phyloP scores from a whole-genome alignment of 2,329 filamentous ascomycete genomes.

The Apiospora hydei region DNA sequence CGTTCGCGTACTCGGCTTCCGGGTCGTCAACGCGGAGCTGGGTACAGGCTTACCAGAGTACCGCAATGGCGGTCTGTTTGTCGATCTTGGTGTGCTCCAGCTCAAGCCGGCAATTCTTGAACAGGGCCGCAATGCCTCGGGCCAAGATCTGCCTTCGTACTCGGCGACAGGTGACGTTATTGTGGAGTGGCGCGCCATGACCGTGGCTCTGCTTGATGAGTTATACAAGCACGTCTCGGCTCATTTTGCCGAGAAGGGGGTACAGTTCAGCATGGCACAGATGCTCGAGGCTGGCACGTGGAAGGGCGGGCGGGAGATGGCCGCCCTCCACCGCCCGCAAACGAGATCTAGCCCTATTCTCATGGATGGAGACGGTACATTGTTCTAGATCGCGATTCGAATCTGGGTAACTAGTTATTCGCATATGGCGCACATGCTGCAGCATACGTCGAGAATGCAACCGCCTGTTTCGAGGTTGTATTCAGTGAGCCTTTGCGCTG shows the following conservation, averaged over 20 bases:
- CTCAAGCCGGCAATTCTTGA: slow-evolving; percentile 75
- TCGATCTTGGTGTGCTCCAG: slow-evolving; percentile 82
- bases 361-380: slow-evolving; percentile 81
- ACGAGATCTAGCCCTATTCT: slow-evolving; percentile 85
- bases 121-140: slow-evolving; percentile 68
- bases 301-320: slow-evolving; percentile 88
- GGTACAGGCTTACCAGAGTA: slow-evolving; percentile 92
- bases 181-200: slow-evolving; percentile 80
- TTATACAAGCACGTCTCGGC: slow-evolving; percentile 74
- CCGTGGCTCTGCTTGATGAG: slow-evolving; percentile 77
- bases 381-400: slow-evolving; percentile 61
- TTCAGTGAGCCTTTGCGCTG: background rate
- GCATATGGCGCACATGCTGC: background rate
- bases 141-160: slow-evolving; percentile 77
- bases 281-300: slow-evolving; percentile 95
- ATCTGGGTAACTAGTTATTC: background rate
- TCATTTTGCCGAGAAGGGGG: slow-evolving; percentile 66
- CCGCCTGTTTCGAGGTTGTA: background rate
- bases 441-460: slow-evolving; percentile 10
- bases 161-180: slow-evolving; percentile 78
- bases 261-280: slow-evolving; percentile 81
- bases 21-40: slow-evolving; percentile 81
- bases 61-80: slow-evolving; percentile 86
- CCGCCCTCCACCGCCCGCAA: slow-evolving; percentile 78
- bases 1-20: slow-evolving; percentile 78